Conservation (phyloP, 345 rosid species). For the Lepidium didymum region DNA sequence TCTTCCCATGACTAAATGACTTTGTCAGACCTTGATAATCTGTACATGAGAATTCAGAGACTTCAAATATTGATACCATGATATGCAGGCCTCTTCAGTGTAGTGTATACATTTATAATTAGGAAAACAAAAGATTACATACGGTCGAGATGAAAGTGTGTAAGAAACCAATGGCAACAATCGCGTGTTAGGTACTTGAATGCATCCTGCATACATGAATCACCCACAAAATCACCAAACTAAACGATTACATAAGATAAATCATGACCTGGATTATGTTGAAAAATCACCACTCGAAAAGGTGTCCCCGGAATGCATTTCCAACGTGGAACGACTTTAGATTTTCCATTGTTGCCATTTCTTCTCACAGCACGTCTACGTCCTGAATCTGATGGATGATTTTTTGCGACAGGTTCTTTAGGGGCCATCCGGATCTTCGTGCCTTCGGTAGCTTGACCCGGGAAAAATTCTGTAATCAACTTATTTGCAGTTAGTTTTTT, state of each 20-base stretch:
- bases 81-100: not conserved
- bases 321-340: slow-evolving; percentile 66
- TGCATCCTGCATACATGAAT: slow-evolving; percentile 67
- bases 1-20: slow-evolving; percentile 82
- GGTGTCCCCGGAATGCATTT: slow-evolving; percentile 76
- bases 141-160: slow-evolving; percentile 98
- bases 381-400: slow-evolving; percentile 30
- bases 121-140: slow-evolving; percentile 34
- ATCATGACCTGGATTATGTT: not conserved
- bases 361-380: slow-evolving; percentile 31
- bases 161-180: slow-evolving; percentile 94
- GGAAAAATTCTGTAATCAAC: slow-evolving; percentile 83
- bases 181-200: slow-evolving; percentile 86
- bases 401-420: slow-evolving; percentile 24
- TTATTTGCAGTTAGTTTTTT: slow-evolving; percentile 48
- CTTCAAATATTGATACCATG: not conserved
- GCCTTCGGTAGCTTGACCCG: slow-evolving; percentile 33
- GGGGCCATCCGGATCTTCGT: slow-evolving; percentile 33
- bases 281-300: slow-evolving; percentile 76
- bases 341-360: slow-evolving; percentile 36
- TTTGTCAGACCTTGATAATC: slow-evolving; percentile 96
- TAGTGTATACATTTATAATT: not conserved
- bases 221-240: slow-evolving; percentile 14
- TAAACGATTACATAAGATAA: not conserved
- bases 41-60: slow-evolving; percentile 26